These are phyloP conservation scores for Nepenthes gracilis DNA, from an alignment of 148 eudicot genomes.

Conservation along the genomic window DNA sequence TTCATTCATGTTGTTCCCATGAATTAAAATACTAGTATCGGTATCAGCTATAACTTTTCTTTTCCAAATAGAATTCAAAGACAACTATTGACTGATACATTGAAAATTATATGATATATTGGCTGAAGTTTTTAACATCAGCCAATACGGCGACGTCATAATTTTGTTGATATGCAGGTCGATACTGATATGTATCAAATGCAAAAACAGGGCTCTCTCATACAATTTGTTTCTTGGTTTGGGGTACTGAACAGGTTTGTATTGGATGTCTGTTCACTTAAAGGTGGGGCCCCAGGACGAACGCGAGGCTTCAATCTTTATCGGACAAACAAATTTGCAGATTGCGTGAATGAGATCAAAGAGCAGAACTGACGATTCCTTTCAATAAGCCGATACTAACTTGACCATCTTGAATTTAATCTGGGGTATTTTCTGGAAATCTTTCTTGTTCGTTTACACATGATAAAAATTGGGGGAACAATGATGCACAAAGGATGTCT, in stretches of 20 bases:
- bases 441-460: too few species aligned
- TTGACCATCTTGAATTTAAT: too few species aligned
- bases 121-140: too few species aligned
- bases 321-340: conserved; percentile 12
- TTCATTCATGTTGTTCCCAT: background rate
- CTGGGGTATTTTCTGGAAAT: too few species aligned
- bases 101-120: too few species aligned
- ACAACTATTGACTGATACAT: too few species aligned
- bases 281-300: conserved; percentile 55
- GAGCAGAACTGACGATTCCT: conserved; percentile 11
- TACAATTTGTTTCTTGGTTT: background rate
- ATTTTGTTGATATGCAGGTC: background rate
- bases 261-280: conserved; percentile 36
- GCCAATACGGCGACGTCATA: too few species aligned
- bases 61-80: background rate
- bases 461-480: too few species aligned
- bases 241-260: conserved; percentile 20
- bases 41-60: background rate
- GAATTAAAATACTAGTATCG: background rate
- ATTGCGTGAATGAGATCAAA: conserved; percentile 4
- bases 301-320: conserved; percentile 27
- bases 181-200: background rate
- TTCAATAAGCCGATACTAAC: too few species aligned
- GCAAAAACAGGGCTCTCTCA: background rate
- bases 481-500: too few species aligned